Evolutionary conservation across 192 early-diverging fungal genomes (phyloP), one percentile per base, ranked within the genome.

Genomic region (Linderina pennispora): DNA sequence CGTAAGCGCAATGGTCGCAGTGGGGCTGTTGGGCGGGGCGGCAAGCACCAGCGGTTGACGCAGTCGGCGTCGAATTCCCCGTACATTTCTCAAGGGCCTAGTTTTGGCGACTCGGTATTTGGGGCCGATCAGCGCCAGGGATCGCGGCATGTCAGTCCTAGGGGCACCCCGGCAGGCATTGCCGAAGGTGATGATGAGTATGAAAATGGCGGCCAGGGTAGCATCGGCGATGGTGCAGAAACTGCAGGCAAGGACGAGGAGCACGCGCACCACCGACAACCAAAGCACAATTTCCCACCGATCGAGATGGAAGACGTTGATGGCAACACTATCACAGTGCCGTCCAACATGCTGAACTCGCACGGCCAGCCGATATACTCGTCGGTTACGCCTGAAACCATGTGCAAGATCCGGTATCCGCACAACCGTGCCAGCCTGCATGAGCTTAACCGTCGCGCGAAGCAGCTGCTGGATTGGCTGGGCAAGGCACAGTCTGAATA

Each of bases 401-500:
- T 61, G 62, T 72, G 68, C 53, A 45, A 47, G 26, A 72, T 72
- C 36, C 55, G 58, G 24, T 72, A 72, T 31, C 68, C 68, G 42
- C 62, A 64, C 35, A 31, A 37, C 42, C 39, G 32, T 25, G 43
- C 68, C 37, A 61, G 53, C 31, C 20, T 72, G 19, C 19, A 45
- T 13, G 68, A 72, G 36, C 62, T 72, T 7, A 53, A 23, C 34
- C 56, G 68, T 9, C 61, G 68, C 22, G 68, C 68, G 0, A 72
- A 72, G 62, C 62, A 72, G 62, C 41, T 72, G 34, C 53, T 72
- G 11, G 68, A 72, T 34, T 72, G 68, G 68, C 53, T 72, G 48
- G 68, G 68, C 28, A 72, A 65, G 36, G 57, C 58, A 3, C 68
- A 72, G 36, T 41, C 62, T 5, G 68, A 72, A 44, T 72, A 65